Evolutionary conservation across 2,329 filamentous ascomycete species (phyloP).

Genomic region (Cladosporium sp.): DNA sequence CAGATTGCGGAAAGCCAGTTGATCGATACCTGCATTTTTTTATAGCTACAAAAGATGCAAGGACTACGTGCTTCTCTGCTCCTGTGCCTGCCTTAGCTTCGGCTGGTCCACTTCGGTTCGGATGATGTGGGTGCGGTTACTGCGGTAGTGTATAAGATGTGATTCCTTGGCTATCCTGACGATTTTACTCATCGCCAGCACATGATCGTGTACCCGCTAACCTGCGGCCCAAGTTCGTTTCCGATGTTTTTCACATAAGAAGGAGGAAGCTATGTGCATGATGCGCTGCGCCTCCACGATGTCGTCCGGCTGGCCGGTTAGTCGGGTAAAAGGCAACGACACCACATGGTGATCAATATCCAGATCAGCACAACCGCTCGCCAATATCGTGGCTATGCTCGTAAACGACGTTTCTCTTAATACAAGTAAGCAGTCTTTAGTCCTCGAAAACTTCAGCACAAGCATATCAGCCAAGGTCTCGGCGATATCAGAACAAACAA

Average conservation of each 20-base stretch:
- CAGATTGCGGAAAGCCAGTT: too few species aligned
- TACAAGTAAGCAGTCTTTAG: not conserved
- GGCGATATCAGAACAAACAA: not conserved
- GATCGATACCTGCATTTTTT: too few species aligned
- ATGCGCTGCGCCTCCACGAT: constrained; percentile 3
- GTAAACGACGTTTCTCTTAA: not conserved
- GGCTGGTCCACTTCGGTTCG: not conserved
- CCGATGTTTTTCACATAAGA: too few species aligned
- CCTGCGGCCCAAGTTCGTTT: too few species aligned
- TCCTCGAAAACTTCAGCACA: not conserved
- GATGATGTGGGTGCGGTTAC: not conserved
- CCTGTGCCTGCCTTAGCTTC: not conserved
- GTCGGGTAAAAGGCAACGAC: too few species aligned
- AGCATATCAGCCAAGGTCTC: not conserved
- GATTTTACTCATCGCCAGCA: not conserved
- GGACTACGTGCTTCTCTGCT: not conserved
- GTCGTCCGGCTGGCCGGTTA: not conserved
- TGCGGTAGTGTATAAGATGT: too few species aligned
- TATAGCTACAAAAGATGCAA: too few species aligned
- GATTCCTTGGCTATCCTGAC: not conserved
- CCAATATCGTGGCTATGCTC: not conserved
- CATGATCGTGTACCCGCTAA: too few species aligned
- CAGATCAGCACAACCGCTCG: not conserved
- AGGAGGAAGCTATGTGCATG: too few species aligned
- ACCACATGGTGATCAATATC: not conserved